These are phyloP conservation scores for Jackrogersella multiformis DNA, from an alignment of 495 filamentous ascomycete genomes.

Conservation along the genomic window DNA sequence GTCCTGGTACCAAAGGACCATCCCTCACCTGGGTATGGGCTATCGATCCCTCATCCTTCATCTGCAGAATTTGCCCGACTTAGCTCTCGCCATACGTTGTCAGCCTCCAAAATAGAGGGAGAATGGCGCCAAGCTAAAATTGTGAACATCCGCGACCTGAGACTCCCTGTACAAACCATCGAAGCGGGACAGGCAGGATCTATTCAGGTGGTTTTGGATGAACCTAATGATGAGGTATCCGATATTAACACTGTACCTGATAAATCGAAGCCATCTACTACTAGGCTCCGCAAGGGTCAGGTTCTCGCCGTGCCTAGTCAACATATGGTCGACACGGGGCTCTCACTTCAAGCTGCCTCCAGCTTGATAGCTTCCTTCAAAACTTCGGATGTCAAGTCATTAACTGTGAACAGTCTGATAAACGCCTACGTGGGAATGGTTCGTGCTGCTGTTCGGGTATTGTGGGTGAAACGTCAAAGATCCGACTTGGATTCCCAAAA, in stretches of 20 bases:
- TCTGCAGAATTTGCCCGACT: slow-evolving; percentile 54
- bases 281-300: slow-evolving; percentile 83
- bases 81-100: slow-evolving; percentile 51
- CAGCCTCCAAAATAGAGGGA: slow-evolving; percentile 58
- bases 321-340: slow-evolving; percentile 58
- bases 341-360: slow-evolving; percentile 63
- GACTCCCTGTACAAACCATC: slow-evolving; percentile 81
- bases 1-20: slow-evolving; percentile 51
- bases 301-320: slow-evolving; percentile 69
- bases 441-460: slow-evolving; percentile 78
- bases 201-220: slow-evolving; percentile 75
- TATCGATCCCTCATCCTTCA: slow-evolving; percentile 55
- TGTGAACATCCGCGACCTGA: slow-evolving; percentile 85
- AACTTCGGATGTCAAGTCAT: slow-evolving; percentile 48
- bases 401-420: slow-evolving; percentile 65
- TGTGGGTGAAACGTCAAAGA: slow-evolving; percentile 48
- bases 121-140: slow-evolving; percentile 83
- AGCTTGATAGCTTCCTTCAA: slow-evolving; percentile 62
- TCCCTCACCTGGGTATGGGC: slow-evolving; percentile 48
- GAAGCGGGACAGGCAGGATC: slow-evolving; percentile 88
- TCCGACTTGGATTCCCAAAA: slow-evolving; percentile 30
- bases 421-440: slow-evolving; percentile 88
- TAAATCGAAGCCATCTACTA: slow-evolving; percentile 45
- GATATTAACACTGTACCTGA: slow-evolving; percentile 26
- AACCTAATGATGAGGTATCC: slow-evolving; percentile 24